A percentile compares a stretch with the other conserved stretches of the same genome.
These are phyloP conservation scores for Sugiyamaella marilandica DNA, from an alignment of 805 yeast genomes.

Conservation along the genomic window DNA sequence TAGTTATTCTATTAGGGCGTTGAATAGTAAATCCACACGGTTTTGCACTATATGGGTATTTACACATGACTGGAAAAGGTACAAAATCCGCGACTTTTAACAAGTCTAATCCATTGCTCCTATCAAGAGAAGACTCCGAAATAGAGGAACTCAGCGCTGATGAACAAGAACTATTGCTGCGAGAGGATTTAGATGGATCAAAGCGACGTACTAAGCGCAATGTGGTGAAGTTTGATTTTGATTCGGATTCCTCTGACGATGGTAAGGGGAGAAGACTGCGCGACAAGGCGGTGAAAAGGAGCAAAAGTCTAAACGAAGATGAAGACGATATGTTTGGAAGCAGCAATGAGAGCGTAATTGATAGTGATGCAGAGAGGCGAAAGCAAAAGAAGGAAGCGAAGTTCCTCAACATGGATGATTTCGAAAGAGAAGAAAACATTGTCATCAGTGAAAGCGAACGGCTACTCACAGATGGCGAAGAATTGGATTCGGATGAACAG, in stretches of 20 bases:
- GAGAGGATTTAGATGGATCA: constrained; percentile 23
- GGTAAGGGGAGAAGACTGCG: constrained; percentile 17
- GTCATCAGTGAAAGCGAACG: constrained; percentile 27
- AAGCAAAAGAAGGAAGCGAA: constrained; percentile 22
- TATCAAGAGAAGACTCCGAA: constrained; percentile 12
- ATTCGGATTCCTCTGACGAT: constrained; percentile 27
- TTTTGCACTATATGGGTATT: no score
- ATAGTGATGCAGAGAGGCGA: constrained; percentile 2
- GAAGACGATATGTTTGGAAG: constrained; percentile 31
- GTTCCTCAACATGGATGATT: constrained; percentile 36
- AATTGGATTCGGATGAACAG: constrained; percentile 23
- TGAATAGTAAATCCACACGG: no score
- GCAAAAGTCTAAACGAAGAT: constrained; percentile 29
- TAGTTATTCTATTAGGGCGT: no score
- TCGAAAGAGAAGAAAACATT: constrained; percentile 31
- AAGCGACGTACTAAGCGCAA: constrained; percentile 9
- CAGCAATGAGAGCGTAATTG: constrained; percentile 19
- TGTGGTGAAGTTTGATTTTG: constrained; percentile 17
- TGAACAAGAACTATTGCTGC: constrained; percentile 22
- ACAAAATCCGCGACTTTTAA: constrained; percentile 18
- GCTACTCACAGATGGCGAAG: constrained; percentile 17
- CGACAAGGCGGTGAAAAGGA: constrained; percentile 12
- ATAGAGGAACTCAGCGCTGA: constrained; percentile 16
- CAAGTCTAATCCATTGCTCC: constrained; percentile 22
- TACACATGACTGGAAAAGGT: no score